phyloP scores from a whole-genome alignment of 73 alveolate genomes.

The Durusdinium trenchii region DNA sequence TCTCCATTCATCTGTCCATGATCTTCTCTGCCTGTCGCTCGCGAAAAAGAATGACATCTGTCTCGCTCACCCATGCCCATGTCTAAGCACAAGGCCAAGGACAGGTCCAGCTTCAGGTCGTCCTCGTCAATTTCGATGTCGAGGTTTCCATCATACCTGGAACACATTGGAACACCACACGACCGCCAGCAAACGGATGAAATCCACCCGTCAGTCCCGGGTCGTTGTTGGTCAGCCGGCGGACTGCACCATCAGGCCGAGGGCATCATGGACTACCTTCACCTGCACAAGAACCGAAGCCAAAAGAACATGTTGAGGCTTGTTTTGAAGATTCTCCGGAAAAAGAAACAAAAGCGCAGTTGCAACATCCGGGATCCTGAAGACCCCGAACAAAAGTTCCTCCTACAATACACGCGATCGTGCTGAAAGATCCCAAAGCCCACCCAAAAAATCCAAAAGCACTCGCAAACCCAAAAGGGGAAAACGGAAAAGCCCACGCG shows the following conservation, averaged over 20 bases:
- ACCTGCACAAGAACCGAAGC: constrained; percentile 16
- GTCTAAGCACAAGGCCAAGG: constrained; percentile 8
- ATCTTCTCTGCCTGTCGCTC: constrained; percentile 81
- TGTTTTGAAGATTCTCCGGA: not conserved
- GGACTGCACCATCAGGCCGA: constrained; percentile 90
- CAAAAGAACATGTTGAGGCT: not conserved
- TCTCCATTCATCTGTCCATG: constrained; percentile 71
- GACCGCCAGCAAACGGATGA: not conserved
- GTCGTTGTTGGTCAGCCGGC: not conserved
- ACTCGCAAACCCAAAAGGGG: not conserved
- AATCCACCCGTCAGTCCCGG: not conserved
- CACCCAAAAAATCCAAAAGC: no score
- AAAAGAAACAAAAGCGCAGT: no score
- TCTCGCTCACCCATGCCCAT: not conserved
- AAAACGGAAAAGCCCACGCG: not conserved
- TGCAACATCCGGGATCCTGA: no score
- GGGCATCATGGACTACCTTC: constrained; percentile 82
- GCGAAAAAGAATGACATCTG: not conserved
- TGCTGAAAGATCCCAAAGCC: no score
- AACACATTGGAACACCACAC: not conserved
- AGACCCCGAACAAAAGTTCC: no score
- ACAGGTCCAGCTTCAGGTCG: constrained; percentile 89
- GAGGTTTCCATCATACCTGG: constrained; percentile 91
- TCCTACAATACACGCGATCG: no score
- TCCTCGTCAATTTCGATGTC: constrained; percentile 95